phyloP scores from a whole-genome alignment of 2,329 filamentous ascomycete genomes.

The Alternaria gansuensis region DNA sequence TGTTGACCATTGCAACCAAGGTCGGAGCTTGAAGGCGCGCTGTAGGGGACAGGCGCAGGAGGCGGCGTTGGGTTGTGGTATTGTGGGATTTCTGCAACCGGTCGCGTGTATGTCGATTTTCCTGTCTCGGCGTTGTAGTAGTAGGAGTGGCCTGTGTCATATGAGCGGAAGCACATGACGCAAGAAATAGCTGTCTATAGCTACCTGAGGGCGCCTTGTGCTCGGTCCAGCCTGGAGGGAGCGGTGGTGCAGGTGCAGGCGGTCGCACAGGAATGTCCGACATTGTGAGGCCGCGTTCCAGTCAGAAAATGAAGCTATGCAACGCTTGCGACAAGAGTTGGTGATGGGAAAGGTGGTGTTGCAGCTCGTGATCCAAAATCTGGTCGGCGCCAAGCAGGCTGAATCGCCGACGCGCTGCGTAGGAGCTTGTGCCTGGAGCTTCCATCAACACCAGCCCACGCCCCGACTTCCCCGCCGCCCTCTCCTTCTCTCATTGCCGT shows the following conservation, averaged over 20 bases:
- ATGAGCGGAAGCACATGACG: conserved; percentile 33
- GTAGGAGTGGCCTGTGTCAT: conserved; percentile 74
- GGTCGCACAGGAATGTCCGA: conserved; percentile 44
- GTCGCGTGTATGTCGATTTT: conserved; percentile 85
- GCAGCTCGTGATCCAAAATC: conserved; percentile 36
- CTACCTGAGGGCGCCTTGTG: conserved; percentile 82
- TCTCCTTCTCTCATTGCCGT: conserved; percentile 25
- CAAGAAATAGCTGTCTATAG: conserved; percentile 22
- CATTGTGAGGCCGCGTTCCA: conserved; percentile 26
- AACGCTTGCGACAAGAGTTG: background rate
- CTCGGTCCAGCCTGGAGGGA: conserved; percentile 88
- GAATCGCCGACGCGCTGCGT: conserved; percentile 44
- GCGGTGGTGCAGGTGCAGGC: conserved; percentile 59
- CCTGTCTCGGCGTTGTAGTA: conserved; percentile 86
- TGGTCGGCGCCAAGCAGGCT: conserved; percentile 41
- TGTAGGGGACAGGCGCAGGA: conserved; percentile 16
- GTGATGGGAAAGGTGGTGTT: conserved; percentile 24
- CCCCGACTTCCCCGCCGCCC: conserved; percentile 37
- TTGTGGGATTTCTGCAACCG: conserved; percentile 48
- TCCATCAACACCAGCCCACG: conserved; percentile 39
- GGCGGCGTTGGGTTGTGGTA: conserved; percentile 10
- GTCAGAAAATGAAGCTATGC: background rate
- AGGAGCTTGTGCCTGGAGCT: conserved; percentile 53
- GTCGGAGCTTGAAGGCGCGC: conserved; percentile 19
- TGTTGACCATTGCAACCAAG: conserved; percentile 41